phyloP scores from a whole-genome alignment of 345 rosid genomes.

The Noccaea caerulescens region DNA sequence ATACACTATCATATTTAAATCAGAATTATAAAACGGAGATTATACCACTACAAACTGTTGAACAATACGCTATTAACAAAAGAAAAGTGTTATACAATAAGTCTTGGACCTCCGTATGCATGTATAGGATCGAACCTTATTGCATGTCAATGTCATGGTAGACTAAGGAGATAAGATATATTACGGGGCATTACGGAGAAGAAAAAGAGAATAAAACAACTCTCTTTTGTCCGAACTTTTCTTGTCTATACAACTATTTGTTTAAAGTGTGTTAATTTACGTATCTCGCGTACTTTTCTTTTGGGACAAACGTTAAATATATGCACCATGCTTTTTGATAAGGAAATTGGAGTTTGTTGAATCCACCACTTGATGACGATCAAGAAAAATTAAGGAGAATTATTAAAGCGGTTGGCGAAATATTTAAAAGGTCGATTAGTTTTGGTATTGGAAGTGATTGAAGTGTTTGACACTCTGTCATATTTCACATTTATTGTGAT shows the following conservation, averaged over 20 bases:
- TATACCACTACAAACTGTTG: too few relatives aligned
- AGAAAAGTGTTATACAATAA: neutral
- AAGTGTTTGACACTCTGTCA: neutral
- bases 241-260: neutral
- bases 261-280: neutral
- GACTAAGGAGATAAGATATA: neutral
- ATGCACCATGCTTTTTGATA: neutral
- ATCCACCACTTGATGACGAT: neutral
- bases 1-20: too few relatives aligned
- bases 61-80: too few relatives aligned
- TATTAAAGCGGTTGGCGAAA: neutral
- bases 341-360: conserved; percentile 7
- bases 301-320: neutral
- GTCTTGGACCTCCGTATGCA: neutral
- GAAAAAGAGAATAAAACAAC: neutral
- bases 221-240: neutral
- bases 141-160: neutral
- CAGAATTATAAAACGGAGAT: too few relatives aligned
- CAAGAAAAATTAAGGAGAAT: neutral
- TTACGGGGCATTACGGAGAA: neutral
- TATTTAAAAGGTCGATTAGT: neutral
- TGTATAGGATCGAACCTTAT: conserved; percentile 6
- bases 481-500: neutral
- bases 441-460: neutral
- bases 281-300: neutral